Evolutionary conservation across 2,329 filamentous ascomycete species (phyloP).

Genomic region (Chaetomium olivaceum): DNA sequence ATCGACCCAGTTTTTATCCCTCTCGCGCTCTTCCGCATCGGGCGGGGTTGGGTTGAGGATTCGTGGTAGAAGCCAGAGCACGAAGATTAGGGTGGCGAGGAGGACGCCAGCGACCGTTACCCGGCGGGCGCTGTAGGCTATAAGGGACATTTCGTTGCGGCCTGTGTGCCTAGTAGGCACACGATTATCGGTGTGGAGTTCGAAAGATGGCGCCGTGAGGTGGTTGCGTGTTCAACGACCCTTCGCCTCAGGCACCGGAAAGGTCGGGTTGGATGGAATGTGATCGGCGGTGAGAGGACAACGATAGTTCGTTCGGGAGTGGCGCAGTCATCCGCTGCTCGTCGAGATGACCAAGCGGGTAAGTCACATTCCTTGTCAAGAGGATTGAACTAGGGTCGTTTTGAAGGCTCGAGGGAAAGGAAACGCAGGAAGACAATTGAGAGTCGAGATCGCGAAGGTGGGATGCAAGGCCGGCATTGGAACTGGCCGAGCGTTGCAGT

Average conservation of each 20-base stretch:
- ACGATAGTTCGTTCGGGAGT: too few relatives aligned
- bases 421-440: neutral
- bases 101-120: constrained; percentile 40
- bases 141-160: constrained; percentile 6
- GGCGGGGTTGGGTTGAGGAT: constrained; percentile 65
- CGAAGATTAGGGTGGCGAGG: constrained; percentile 46
- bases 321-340: neutral
- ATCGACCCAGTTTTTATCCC: constrained; percentile 68
- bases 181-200: neutral
- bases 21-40: constrained; percentile 59
- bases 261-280: neutral
- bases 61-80: constrained; percentile 53
- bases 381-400: neutral
- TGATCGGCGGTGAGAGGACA: constrained; percentile 4
- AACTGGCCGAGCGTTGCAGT: neutral
- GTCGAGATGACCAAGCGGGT: neutral
- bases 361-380: neutral
- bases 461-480: constrained; percentile 1
- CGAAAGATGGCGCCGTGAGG: neutral
- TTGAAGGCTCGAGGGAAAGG: neutral
- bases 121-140: constrained; percentile 45
- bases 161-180: neutral
- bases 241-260: neutral
- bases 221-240: neutral
- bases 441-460: neutral